Conservation (phyloP, 345 rosid genomes). For the Anacardium occidentale region DNA sequence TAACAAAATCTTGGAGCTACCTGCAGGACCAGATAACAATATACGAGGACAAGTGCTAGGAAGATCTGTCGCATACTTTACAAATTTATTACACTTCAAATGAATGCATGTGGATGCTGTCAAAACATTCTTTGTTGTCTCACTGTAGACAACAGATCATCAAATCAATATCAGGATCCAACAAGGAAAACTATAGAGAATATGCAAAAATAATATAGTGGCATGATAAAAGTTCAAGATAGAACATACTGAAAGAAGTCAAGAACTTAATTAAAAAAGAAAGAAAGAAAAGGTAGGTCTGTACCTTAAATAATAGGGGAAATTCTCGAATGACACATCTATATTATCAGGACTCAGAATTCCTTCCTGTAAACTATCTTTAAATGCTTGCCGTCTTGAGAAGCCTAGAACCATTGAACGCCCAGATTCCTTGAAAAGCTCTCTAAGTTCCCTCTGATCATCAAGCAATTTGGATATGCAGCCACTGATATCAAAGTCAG, state of each 20-base stretch:
- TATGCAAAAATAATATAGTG: slow-evolving; percentile 5
- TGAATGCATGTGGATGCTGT: slow-evolving; percentile 69
- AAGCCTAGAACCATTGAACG: slow-evolving; percentile 45
- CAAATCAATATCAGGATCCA: neutral
- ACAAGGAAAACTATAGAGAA: slow-evolving; percentile 1
- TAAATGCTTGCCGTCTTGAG: slow-evolving; percentile 61
- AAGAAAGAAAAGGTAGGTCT: neutral
- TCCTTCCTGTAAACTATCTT: slow-evolving; percentile 69
- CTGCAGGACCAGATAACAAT: slow-evolving; percentile 93
- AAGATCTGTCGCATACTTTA: slow-evolving; percentile 70
- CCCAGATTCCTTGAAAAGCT: slow-evolving; percentile 52
- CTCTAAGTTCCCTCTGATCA: slow-evolving; percentile 53
- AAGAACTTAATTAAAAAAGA: neutral
- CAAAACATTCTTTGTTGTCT: slow-evolving; percentile 84
- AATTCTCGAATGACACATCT: slow-evolving; percentile 73
- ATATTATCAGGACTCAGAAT: slow-evolving; percentile 57
- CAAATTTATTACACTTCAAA: slow-evolving; percentile 71
- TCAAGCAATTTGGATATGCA: slow-evolving; percentile 67
- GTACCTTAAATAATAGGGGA: slow-evolving; percentile 90
- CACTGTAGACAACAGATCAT: slow-evolving; percentile 44
- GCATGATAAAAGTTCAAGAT: neutral
- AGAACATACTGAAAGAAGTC: neutral
- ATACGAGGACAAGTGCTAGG: slow-evolving; percentile 81
- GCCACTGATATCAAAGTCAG: slow-evolving; percentile 49
- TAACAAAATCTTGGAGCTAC: slow-evolving; percentile 30